Conservation (phyloP, 441 rosid genomes). For the Daphne laureola region DNA sequence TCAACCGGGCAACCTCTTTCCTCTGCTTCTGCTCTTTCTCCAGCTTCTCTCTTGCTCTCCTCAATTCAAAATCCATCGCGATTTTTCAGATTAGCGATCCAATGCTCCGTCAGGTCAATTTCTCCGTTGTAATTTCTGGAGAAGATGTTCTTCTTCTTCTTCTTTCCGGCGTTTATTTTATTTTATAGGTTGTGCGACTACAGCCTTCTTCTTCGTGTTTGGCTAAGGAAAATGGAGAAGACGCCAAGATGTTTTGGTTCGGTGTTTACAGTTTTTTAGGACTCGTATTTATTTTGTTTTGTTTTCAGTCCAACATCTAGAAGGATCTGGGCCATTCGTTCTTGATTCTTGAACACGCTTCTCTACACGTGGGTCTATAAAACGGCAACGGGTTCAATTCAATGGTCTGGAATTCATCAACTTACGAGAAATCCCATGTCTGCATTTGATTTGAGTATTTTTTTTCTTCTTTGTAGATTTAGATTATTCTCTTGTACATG, state of each 20-base stretch:
- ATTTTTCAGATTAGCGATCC: not conserved
- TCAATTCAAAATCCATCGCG: conserved; percentile 81
- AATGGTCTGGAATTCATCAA: too few species aligned
- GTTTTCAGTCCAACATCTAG: conserved; percentile 9
- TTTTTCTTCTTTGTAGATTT: too few species aligned
- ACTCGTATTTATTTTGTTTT: too few species aligned
- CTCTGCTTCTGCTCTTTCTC: conserved; percentile 85
- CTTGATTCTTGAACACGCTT: too few species aligned
- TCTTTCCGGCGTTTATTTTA: not conserved
- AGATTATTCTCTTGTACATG: too few species aligned
- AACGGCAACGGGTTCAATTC: too few species aligned
- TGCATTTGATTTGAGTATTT: too few species aligned
- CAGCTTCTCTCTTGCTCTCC: conserved; percentile 90
- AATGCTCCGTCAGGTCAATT: too few species aligned
- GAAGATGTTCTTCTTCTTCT: not conserved
- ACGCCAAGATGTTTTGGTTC: not conserved
- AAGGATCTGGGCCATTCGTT: conserved; percentile 36
- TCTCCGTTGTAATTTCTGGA: not conserved
- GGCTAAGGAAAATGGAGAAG: conserved; percentile 3
- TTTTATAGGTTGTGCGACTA: not conserved
- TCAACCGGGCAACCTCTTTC: conserved; percentile 61
- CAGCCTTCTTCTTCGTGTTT: conserved; percentile 10
- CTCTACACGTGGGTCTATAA: too few species aligned
- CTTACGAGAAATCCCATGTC: too few species aligned
- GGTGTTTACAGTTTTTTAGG: not conserved